Percentiles rank a stretch among this genome's conserved stretches.
Evolutionary conservation across 2,329 filamentous ascomycete genomes (phyloP).

Genomic region (Teratosphaeria nubilosa): DNA sequence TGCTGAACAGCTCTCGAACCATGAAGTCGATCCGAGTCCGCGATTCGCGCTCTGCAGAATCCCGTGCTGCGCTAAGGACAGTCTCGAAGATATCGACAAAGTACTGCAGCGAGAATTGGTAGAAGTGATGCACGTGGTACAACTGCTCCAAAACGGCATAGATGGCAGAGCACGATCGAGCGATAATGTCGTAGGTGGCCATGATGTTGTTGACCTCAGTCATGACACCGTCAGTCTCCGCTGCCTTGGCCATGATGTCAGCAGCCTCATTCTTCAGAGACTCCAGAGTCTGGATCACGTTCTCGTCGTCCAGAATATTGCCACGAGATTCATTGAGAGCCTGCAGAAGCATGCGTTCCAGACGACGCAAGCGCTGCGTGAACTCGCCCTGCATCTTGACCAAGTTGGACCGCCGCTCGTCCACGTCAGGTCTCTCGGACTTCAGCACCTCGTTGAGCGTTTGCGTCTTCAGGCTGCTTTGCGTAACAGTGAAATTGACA

Average conservation of each 20-base stretch:
- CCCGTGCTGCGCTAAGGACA: slow-evolving; percentile 72
- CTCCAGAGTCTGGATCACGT: slow-evolving; percentile 95
- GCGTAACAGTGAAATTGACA: slow-evolving; percentile 98
- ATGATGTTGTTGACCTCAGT: slow-evolving; percentile 94
- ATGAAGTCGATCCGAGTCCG: slow-evolving; percentile 78
- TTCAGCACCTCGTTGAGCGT: slow-evolving; percentile 96
- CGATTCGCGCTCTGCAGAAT: slow-evolving; percentile 48
- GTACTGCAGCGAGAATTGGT: slow-evolving; percentile 97
- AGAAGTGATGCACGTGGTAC: slow-evolving; percentile 97
- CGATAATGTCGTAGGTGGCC: slow-evolving; percentile 84
- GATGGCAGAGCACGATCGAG: slow-evolving; percentile 88
- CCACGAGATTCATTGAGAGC: slow-evolving; percentile 94
- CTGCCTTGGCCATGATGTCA: slow-evolving; percentile 93
- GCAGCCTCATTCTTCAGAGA: slow-evolving; percentile 95
- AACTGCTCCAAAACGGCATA: slow-evolving; percentile 95
- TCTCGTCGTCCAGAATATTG: slow-evolving; percentile 96
- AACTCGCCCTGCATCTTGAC: slow-evolving; percentile 99
- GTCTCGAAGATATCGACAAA: slow-evolving; percentile 96
- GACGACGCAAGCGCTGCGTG: slow-evolving; percentile 89
- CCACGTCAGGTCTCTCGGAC: slow-evolving; percentile 92
- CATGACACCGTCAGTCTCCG: slow-evolving; percentile 96
- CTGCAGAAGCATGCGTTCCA: slow-evolving; percentile 88
- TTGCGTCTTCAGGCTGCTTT: slow-evolving; percentile 96
- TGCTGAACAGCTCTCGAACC: slow-evolving; percentile 81
- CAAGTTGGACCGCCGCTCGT: slow-evolving; percentile 89